These are phyloP conservation scores for Daedaleopsis sinensis DNA, from an alignment of 768 basidiomycete species.

Conservation along the genomic window DNA sequence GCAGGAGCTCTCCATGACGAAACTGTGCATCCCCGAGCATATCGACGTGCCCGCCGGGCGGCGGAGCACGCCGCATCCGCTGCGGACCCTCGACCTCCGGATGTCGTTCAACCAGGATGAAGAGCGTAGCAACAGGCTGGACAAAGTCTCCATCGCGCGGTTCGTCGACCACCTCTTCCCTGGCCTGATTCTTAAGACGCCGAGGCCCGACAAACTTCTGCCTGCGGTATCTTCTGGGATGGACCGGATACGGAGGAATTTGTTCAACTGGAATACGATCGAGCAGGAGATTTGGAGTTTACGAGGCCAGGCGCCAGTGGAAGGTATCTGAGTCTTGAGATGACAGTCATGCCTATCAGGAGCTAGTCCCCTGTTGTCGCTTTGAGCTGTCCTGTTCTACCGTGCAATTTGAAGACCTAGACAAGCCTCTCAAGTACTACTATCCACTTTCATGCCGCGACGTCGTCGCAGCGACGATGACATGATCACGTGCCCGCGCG, in stretches of 20 bases:
- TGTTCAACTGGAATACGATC: not conserved
- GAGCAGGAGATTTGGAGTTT: not conserved
- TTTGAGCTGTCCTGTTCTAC: too few relatives aligned
- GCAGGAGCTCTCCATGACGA: conserved; percentile 7
- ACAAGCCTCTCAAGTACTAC: too few relatives aligned
- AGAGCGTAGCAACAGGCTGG: not conserved
- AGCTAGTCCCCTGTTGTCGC: too few relatives aligned
- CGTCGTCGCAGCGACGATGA: too few relatives aligned
- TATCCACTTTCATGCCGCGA: too few relatives aligned
- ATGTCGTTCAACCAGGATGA: not conserved
- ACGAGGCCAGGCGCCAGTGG: not conserved
- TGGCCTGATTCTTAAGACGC: conserved; percentile 3
- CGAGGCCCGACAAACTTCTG: not conserved
- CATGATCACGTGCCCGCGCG: too few relatives aligned
- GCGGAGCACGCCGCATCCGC: conserved; percentile 2
- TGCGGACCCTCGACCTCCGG: conserved; percentile 2
- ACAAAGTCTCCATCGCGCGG: not conserved
- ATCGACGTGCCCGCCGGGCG: not conserved
- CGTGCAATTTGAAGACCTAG: too few relatives aligned
- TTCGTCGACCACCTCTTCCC: conserved; percentile 15
- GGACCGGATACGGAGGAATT: too few relatives aligned
- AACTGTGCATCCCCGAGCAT: not conserved
- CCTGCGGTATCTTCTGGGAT: not conserved
- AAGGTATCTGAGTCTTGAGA: too few relatives aligned
- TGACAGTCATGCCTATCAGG: too few relatives aligned